A percentile compares a stretch with the other conserved stretches of the same genome.
Conservation (phyloP, 1,284 basidiomycete species). For the Heimioporus retisporus region DNA sequence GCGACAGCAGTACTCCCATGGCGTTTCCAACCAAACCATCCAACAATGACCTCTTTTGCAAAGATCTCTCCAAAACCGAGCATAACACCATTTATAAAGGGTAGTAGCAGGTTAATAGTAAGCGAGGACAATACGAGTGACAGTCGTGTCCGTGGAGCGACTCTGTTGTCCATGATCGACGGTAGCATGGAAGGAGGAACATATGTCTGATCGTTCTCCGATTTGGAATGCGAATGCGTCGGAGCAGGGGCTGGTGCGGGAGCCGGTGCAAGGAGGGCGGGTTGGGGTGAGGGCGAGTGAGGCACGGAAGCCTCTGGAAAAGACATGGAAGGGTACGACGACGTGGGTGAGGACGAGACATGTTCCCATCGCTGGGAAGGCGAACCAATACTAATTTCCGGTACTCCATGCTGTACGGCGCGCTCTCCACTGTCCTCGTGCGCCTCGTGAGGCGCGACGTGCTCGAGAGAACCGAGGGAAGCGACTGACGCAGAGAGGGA, state of each 20-base stretch:
- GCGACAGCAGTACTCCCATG: slow-evolving; percentile 39
- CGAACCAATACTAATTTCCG: slow-evolving; percentile 30
- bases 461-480: slow-evolving; percentile 43
- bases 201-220: slow-evolving; percentile 31
- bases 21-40: slow-evolving; percentile 65
- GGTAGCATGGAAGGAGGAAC: slow-evolving; percentile 72
- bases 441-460: slow-evolving; percentile 47
- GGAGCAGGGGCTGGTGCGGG: slow-evolving; percentile 32
- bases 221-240: neutral
- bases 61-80: slow-evolving; percentile 99
- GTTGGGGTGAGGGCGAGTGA: slow-evolving; percentile 53
- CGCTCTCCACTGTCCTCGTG: slow-evolving; percentile 49
- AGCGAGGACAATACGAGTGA: slow-evolving; percentile 85
- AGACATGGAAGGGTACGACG: slow-evolving; percentile 82
- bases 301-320: slow-evolving; percentile 67
- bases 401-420: slow-evolving; percentile 13
- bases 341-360: slow-evolving; percentile 68
- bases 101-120: slow-evolving; percentile 93
- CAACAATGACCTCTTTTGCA: slow-evolving; percentile 86
- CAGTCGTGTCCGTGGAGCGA: slow-evolving; percentile 72
- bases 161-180: slow-evolving; percentile 80
- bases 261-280: slow-evolving; percentile 36
- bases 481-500: slow-evolving; percentile 30
- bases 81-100: slow-evolving; percentile 99
- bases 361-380: slow-evolving; percentile 79